Evolutionary conservation across 306 rosid genomes (phyloP).

Genomic region (Cajanus cajan): DNA sequence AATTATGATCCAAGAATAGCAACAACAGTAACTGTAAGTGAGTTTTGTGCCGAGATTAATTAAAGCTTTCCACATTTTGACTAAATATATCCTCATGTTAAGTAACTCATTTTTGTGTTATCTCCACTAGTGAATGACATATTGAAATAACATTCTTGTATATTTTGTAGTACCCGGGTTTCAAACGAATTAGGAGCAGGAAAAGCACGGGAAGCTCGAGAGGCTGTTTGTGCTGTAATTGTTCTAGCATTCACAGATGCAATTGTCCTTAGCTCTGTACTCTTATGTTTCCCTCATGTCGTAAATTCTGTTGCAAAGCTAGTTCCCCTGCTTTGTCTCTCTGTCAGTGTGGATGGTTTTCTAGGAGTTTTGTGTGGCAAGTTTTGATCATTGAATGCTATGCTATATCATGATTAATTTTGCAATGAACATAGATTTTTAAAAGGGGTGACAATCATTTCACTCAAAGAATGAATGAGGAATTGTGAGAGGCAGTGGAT

Average conservation of each 20-base stretch:
- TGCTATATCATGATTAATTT: background rate
- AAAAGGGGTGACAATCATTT: background rate
- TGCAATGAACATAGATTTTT: background rate
- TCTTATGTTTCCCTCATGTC: slow-evolving; percentile 32
- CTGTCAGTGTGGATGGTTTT: slow-evolving; percentile 34
- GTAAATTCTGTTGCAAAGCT: slow-evolving; percentile 36
- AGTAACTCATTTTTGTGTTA: background rate
- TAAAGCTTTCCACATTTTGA: background rate
- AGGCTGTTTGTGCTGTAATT: slow-evolving; percentile 34
- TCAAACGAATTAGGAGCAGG: slow-evolving; percentile 23
- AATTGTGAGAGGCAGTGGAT: slow-evolving; percentile 56
- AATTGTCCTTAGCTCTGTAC: slow-evolving; percentile 18
- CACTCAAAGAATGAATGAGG: slow-evolving; percentile 24
- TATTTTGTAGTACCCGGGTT: slow-evolving; percentile 37
- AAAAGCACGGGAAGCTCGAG: slow-evolving; percentile 33
- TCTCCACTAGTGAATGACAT: too few relatives aligned
- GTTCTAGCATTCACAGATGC: slow-evolving; percentile 36
- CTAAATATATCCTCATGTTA: too few relatives aligned
- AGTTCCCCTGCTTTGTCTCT: slow-evolving; percentile 43
- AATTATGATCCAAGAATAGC: too few relatives aligned
- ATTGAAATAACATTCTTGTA: background rate
- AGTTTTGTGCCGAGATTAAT: too few relatives aligned
- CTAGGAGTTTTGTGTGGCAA: slow-evolving; percentile 43
- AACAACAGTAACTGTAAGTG: too few relatives aligned
- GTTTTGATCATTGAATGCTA: too few relatives aligned